Percentiles rank a stretch among this genome's conserved stretches.
These are phyloP conservation scores for Chytriomyces hyalinus DNA, from an alignment of 192 early-diverging fungal species.

Conservation along the genomic window DNA sequence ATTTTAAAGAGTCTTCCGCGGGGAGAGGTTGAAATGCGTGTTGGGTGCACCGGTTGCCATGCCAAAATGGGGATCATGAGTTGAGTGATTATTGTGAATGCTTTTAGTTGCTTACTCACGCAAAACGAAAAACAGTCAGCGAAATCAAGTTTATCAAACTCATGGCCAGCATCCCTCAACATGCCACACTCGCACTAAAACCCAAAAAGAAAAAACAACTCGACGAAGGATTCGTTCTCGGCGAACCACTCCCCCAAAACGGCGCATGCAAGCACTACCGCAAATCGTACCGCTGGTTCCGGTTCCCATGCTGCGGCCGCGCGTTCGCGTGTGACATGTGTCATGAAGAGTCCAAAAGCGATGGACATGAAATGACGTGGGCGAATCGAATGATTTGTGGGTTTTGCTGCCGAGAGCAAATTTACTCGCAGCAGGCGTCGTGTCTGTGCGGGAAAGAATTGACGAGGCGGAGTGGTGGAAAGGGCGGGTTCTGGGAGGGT, in stretches of 20 bases:
- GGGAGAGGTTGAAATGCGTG: constrained; percentile 26
- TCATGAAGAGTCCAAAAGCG: constrained; percentile 71
- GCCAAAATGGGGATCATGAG: constrained; percentile 26
- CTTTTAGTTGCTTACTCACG: constrained; percentile 3
- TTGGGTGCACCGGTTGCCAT: constrained; percentile 16
- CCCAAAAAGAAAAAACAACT: constrained; percentile 60
- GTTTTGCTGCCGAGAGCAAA: constrained; percentile 80
- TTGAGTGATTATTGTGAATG: constrained; percentile 4
- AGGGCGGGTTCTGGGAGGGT: constrained; percentile 85
- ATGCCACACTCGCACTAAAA: constrained; percentile 37
- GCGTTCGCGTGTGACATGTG: constrained; percentile 84
- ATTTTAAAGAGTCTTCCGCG: constrained; percentile 36
- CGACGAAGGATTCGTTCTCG: constrained; percentile 71
- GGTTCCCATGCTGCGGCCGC: constrained; percentile 90
- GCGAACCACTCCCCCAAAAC: constrained; percentile 74
- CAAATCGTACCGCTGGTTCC: constrained; percentile 87
- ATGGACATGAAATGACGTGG: constrained; percentile 70
- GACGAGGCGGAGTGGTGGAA: constrained; percentile 27
- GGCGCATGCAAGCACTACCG: constrained; percentile 85
- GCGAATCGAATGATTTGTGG: constrained; percentile 87
- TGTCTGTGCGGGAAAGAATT: constrained; percentile 76
- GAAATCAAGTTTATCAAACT: constrained; percentile 64
- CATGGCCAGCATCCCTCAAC: constrained; percentile 12
- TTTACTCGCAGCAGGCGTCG: constrained; percentile 49
- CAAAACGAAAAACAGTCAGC: constrained; percentile 37